Base-by-base conservation (phyloP, 257 asterid genomes). In the Solanum boliviense region DNA sequence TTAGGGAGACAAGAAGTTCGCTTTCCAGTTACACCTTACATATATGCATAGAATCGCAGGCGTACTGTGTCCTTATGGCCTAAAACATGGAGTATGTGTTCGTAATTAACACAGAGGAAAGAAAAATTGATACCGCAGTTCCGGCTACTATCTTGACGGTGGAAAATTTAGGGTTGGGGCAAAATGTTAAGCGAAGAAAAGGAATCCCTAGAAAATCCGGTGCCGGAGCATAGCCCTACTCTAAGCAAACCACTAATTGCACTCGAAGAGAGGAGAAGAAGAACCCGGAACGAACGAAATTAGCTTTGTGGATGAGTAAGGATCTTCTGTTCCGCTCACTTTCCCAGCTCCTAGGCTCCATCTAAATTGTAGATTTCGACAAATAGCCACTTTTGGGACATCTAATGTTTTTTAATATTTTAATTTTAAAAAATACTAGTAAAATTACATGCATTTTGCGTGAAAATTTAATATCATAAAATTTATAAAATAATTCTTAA, bases 361-460 rank as follows among this genome's bases (percentile, higher is more conserved):
- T 46, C 58, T 4, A 46, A 46, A 56, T 56, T 1, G 67, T 20
- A 20, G 67, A 56, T 56, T 56, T 56, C 25, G 25, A 56, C 67
- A 56, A 56, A 20, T 56, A 20, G 25, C 67, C 25, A 56, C 65
- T 56, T 56, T 56, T 18, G n/a, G 65, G 11, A 0, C 11, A 56
- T 56, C 25, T 7, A 56, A 56, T 7, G 58, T 13, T 46, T 46
- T 46, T 13, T 46, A 44, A 44, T 44, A 44, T 1, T 44, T 44
- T 44, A 46, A 46, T 46, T 46, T 46, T 4, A 1, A 46, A 46
- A 46, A 46, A 46, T 46, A 46, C 56, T 46, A 46, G 6, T 46
- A 13, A 46, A 46, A 44, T 44, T 44, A 44, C 6, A 12, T 13
- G 0, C 2, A 1, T 0, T 44, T 46, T 0, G 18, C 56, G 18